Evolutionary conservation across 1,284 basidiomycete genomes (phyloP), one percentile per base, ranked within the genome.

Genomic region (Cryptococcus maquisensis): DNA sequence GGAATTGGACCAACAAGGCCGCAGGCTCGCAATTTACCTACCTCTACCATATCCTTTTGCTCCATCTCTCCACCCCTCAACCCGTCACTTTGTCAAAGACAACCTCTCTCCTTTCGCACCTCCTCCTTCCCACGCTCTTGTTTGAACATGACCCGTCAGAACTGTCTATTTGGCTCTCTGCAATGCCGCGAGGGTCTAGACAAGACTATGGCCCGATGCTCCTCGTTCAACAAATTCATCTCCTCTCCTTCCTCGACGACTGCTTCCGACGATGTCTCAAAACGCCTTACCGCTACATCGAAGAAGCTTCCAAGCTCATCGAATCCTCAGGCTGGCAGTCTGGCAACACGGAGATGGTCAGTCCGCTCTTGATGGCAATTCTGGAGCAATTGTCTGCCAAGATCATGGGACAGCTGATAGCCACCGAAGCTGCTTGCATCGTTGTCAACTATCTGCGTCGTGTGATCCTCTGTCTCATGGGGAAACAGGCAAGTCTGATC

Each of bases 281-380:
- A 75, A 88, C 86, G 1, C 88, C 91, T 0, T 90, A 94, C 71
- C 82, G 85, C 37, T 98, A 96, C 69, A 80, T 95, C 52, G 93
- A 97, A 66, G 84, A 86, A 12, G 71, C 82, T 52, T 78, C 79
- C 26, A 57, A 64, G 3, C 51, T 71, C 24, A 21, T 24, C 20
- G 18, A 15, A 16, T 21, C 42, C 12, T 44, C 42, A 23, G 57
- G 64, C 9, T 60, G 56, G 56, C 63, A 47, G 23, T 18, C 54
- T 28, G 49, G 52, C 49, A 63, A 24, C 39, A 39, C 50, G 40
- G 65, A 64, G 4, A 64, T 69, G 59, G 82, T 84, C 1, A 90
- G 87, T 60, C 88, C 89, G 0, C 78, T 95, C 6, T 69, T 95
- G 4, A 83, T 86, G 77, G 84, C 88, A 0, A 74, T 90, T 8